Base-by-base conservation (phyloP, 2,329 filamentous ascomycete genomes). In the Clarireedia homoeocarpa region DNA sequence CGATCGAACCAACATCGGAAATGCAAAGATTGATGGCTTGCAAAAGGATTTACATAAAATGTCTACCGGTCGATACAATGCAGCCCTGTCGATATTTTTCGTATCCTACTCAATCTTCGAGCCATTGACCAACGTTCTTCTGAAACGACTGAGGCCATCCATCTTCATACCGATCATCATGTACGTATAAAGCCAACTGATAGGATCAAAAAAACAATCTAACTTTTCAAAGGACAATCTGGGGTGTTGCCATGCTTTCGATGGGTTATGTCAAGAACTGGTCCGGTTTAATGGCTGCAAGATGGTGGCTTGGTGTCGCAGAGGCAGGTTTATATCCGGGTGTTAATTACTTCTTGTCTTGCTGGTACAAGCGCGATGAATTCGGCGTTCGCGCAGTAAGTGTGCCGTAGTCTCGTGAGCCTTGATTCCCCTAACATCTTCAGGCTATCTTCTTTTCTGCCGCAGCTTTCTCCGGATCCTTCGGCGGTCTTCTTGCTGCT, bases 131-230 rank as follows among this genome's bases (percentile, higher is more conserved):
- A 88, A 88, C 67, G 80, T 91, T 55, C 71, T 90, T 38, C 73
- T 91, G 48, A 91, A 91, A 74, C 79, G 77, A 20, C 73, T 89
- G 59, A 79, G 83, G 1, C 91, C 91, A 0, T 89, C 85, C 39
- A 73, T 91, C 53, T 96, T 95, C 67, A 83, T 95, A 55, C 87
- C 90, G 2, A 74, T 80, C 30, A 95, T 95, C 67, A 95, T 96
- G 86, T 77, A 81, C 62, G 76, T 1, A 73, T 1, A 36, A 2
- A 73, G 76, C 17, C 74, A 30, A 10, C 42, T n/a, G 4, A 26
- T 4, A 24, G 1, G 7, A 24, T n/a, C 7, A 6, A 12, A 24
- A 20, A 48, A 36, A 15, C 6, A n/a, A 27, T 53, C 57, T 27
- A 60, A 15, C 23, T 14, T 14, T 12, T 15, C 12, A 15, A 40